Conservation (phyloP, 116 monocot species). For the Cymodocea nodosa region DNA sequence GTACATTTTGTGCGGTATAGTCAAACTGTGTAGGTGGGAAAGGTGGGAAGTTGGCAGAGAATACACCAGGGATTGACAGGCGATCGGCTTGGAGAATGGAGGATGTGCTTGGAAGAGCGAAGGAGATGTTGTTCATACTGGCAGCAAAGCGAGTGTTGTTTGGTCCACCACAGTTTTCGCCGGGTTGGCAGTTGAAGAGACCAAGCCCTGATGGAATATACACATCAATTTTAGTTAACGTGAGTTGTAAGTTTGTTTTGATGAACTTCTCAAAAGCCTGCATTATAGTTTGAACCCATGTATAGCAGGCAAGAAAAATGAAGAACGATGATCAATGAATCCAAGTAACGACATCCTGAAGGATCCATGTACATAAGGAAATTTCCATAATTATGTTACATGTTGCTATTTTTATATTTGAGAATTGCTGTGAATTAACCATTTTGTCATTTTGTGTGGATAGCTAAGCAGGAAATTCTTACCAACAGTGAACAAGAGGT, state of each 20-base stretch:
- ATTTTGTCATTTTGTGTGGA: neutral
- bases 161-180: slow-evolving; percentile 31
- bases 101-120: slow-evolving; percentile 24
- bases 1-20: slow-evolving; percentile 13
- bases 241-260: too few species aligned
- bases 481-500: slow-evolving; percentile 53
- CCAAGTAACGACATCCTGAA: too few species aligned
- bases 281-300: neutral
- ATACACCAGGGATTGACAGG: neutral
- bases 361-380: too few species aligned
- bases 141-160: slow-evolving; percentile 39
- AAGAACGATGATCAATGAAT: too few species aligned
- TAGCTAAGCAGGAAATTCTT: neutral
- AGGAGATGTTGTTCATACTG: slow-evolving; percentile 76
- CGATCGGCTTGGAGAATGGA: slow-evolving; percentile 20
- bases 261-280: too few species aligned
- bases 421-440: neutral
- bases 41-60: slow-evolving; percentile 9
- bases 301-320: neutral
- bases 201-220: slow-evolving; percentile 19
- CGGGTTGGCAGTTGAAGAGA: slow-evolving; percentile 27
- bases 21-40: slow-evolving; percentile 11
- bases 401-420: too few species aligned
- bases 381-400: too few species aligned
- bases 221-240: too few species aligned